phyloP scores from a whole-genome alignment of 1,139 yeast genomes.

The Lodderomyces jiufengensis region DNA sequence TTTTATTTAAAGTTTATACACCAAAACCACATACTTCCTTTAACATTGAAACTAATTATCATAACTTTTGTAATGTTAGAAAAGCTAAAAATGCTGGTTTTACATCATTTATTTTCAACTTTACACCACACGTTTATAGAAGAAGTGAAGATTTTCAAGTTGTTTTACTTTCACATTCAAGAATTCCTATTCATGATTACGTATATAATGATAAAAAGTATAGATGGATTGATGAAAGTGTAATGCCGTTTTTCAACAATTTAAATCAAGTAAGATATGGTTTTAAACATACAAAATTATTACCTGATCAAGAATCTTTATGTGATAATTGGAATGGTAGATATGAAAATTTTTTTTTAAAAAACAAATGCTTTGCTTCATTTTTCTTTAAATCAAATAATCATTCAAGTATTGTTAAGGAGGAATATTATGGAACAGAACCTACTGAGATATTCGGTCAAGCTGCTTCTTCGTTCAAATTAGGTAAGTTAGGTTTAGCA shows the following conservation, averaged over 20 bases:
- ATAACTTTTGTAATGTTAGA: conserved; percentile 9
- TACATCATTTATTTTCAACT: conserved; percentile 8
- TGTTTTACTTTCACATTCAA: conserved; percentile 11
- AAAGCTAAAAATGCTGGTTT: conserved; percentile 8
- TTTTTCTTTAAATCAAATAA: conserved; percentile 7
- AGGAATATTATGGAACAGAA: conserved; percentile 11
- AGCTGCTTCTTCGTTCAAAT: conserved; percentile 7
- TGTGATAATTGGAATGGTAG: conserved; percentile 15
- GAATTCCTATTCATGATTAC: conserved; percentile 13
- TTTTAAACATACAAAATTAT: conserved; percentile 10
- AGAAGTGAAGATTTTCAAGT: conserved; percentile 8
- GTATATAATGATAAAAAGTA: conserved; percentile 10
- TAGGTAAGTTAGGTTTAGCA: conserved; percentile 10
- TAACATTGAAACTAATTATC: conserved; percentile 10
- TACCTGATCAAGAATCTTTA: conserved; percentile 8
- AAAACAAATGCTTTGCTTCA: conserved; percentile 6
- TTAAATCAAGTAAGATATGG: conserved; percentile 11
- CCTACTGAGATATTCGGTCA: conserved; percentile 10
- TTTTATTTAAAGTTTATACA: conserved; percentile 8
- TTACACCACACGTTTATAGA: conserved; percentile 9
- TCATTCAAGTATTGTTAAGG: conserved; percentile 8
- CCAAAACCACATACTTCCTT: conserved; percentile 9
- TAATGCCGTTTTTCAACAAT: conserved; percentile 3
- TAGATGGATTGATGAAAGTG: conserved; percentile 14
- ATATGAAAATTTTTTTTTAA: too few species aligned